A percentile compares a stretch with the other conserved stretches of the same genome.
phyloP scores from a whole-genome alignment of 306 rosid species.

The Acmispon strigosus region DNA sequence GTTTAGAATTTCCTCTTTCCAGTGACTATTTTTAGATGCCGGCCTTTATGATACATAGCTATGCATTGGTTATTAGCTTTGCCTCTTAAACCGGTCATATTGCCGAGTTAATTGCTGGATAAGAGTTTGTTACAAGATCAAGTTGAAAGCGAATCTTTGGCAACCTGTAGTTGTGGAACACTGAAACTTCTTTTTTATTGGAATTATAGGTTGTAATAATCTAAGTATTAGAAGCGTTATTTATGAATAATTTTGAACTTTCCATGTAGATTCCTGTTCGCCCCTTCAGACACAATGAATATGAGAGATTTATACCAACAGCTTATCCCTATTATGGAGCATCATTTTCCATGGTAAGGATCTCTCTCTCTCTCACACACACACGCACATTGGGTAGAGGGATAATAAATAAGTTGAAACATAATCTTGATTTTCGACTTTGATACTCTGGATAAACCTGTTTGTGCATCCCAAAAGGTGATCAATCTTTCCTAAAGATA shows the following conservation, averaged over 20 bases:
- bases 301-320: conserved; percentile 89
- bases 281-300: conserved; percentile 91
- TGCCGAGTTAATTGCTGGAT: neutral
- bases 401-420: neutral
- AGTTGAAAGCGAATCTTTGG: neutral
- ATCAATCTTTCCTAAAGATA: too few species aligned
- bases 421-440: neutral
- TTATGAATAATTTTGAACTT: conserved; percentile 15
- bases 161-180: neutral
- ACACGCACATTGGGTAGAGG: neutral
- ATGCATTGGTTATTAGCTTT: neutral
- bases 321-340: conserved; percentile 96
- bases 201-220: neutral
- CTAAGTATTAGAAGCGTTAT: neutral
- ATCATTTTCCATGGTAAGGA: conserved; percentile 79
- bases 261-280: conserved; percentile 90
- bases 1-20: conserved; percentile 6
- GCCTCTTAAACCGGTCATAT: neutral
- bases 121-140: conserved; percentile 1
- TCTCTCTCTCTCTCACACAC: neutral
- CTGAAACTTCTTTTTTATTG: neutral
- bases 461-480: neutral
- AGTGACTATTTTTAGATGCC: neutral
- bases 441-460: neutral
- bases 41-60: neutral